Conservation (phyloP, 331 rosid genomes). For the Erythrophleum ivorense region DNA sequence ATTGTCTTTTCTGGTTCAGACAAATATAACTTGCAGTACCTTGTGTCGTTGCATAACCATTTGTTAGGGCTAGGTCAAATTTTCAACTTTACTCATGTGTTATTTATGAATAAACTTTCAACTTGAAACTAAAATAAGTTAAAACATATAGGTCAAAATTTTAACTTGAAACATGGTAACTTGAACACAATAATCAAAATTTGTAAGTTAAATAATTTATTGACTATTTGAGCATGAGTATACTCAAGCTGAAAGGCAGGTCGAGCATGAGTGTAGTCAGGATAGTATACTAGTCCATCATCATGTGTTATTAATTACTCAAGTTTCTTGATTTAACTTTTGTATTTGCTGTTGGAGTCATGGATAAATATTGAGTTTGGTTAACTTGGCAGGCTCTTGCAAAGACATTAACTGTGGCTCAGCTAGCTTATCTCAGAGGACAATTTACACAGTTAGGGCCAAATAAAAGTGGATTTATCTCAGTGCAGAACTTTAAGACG, state of each 20-base stretch:
- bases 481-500: constrained; percentile 72
- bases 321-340: background rate
- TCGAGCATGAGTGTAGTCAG: background rate
- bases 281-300: background rate
- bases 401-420: constrained; percentile 62
- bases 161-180: too few relatives aligned
- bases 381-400: constrained; percentile 62
- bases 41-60: background rate
- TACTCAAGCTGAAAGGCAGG: background rate
- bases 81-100: background rate
- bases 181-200: background rate
- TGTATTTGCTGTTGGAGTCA: background rate
- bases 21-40: background rate
- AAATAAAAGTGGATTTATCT: constrained; percentile 62
- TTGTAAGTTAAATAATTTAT: background rate
- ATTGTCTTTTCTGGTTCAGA: background rate
- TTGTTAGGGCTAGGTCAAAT: background rate
- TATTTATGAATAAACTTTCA: background rate
- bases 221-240: background rate
- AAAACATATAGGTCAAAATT: background rate
- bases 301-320: background rate
- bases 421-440: constrained; percentile 61
- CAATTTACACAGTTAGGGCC: constrained; percentile 68
- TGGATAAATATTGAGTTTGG: constrained; percentile 8
- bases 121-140: background rate